A percentile compares a stretch with the other conserved stretches of the same genome.
Evolutionary conservation across 2,329 filamentous ascomycete genomes (phyloP).

Genomic region (Pseudogymnoascus sp.): DNA sequence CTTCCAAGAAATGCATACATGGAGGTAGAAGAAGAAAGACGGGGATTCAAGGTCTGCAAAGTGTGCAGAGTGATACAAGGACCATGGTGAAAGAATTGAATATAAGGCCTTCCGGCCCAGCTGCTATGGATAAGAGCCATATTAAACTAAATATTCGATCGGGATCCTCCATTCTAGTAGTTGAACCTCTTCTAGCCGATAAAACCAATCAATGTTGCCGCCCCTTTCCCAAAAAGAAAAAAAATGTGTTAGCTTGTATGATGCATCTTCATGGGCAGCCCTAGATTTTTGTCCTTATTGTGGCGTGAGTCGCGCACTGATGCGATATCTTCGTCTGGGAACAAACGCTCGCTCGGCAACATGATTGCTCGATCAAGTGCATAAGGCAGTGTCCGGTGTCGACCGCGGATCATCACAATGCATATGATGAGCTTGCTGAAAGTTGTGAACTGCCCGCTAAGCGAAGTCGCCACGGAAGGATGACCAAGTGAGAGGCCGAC

Average conservation of each 20-base stretch:
- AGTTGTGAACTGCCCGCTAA: conserved; percentile 67
- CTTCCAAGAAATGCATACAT: too few species aligned
- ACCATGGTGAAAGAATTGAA: neutral
- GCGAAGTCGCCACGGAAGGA: conserved; percentile 59
- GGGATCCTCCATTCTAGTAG: neutral
- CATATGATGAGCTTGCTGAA: conserved; percentile 50
- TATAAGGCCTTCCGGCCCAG: too few species aligned
- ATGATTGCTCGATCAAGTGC: conserved; percentile 43
- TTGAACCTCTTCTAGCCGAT: neutral
- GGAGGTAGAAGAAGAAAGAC: too few species aligned
- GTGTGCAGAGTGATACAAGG: neutral
- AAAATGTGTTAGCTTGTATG: neutral
- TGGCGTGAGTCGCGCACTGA: neutral
- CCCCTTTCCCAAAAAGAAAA: too few species aligned
- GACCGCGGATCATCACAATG: conserved; percentile 44
- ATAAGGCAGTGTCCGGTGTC: conserved; percentile 44
- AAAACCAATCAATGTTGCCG: neutral
- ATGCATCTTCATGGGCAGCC: neutral
- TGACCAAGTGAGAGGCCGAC: conserved; percentile 86
- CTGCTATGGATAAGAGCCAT: neutral
- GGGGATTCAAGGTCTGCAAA: neutral
- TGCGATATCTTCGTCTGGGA: neutral
- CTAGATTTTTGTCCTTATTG: neutral
- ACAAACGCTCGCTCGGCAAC: conserved; percentile 29
- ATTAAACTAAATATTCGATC: neutral